A percentile compares a stretch with the other conserved stretches of the same genome.
Evolutionary conservation across 306 rosid species (phyloP).

Genomic region (Hippophae tibetana): DNA sequence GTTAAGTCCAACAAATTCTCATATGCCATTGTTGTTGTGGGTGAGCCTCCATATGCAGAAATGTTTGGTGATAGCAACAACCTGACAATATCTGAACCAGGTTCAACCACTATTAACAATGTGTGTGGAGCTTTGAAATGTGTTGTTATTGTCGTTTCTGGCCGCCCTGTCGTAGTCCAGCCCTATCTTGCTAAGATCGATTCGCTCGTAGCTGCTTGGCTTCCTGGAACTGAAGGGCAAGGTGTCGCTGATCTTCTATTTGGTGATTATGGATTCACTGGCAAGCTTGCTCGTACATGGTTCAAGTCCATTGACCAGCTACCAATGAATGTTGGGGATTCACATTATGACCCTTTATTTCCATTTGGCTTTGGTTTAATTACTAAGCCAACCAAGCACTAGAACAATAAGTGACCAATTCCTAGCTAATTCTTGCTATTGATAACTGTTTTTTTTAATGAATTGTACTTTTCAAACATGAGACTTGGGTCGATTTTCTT

Average conservation of each 20-base stretch:
- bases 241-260: slow-evolving; percentile 61
- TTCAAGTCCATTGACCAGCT: slow-evolving; percentile 70
- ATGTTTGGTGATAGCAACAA: slow-evolving; percentile 68
- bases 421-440: too few species aligned
- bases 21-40: slow-evolving; percentile 68
- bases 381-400: slow-evolving; percentile 34
- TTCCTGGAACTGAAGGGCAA: slow-evolving; percentile 96
- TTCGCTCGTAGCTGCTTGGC: slow-evolving; percentile 94
- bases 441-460: too few species aligned
- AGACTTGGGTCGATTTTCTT: too few species aligned
- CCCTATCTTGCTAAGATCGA: slow-evolving; percentile 55
- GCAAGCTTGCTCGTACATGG: slow-evolving; percentile 83
- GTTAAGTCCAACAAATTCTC: slow-evolving; percentile 54
- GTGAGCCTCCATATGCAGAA: slow-evolving; percentile 87
- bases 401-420: background rate
- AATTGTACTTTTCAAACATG: too few species aligned
- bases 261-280: slow-evolving; percentile 70
- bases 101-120: slow-evolving; percentile 57
- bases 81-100: slow-evolving; percentile 61
- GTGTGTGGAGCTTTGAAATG: slow-evolving; percentile 58
- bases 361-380: slow-evolving; percentile 74
- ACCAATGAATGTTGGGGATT: slow-evolving; percentile 72
- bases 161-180: slow-evolving; percentile 80
- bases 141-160: slow-evolving; percentile 60
- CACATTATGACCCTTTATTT: slow-evolving; percentile 63